Evolutionary conservation across 2,329 filamentous ascomycete species (phyloP), one percentile per base, ranked within the genome.

Genomic region (Ophiocordyceps polyrhachis-furcata): DNA sequence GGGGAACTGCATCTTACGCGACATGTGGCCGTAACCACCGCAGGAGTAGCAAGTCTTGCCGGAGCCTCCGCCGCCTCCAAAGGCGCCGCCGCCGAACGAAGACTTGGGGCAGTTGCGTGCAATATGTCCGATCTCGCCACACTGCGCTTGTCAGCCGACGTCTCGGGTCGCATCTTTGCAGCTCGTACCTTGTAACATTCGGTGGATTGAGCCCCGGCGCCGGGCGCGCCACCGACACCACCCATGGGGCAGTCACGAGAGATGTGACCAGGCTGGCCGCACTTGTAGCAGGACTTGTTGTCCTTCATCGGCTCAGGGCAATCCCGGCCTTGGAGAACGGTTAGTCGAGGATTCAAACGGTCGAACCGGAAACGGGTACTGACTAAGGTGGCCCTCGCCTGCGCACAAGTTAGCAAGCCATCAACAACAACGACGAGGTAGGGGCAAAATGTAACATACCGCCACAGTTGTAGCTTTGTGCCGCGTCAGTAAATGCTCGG

Each of bases 41-140:
- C 91, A 96, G 41, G 87, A 93, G 75, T 95, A 98, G 81, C 91
- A 96, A 56, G 87, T 95, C 73, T 89, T 86, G 58, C 77, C 72
- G 49, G 71, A 70, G 47, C 67, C 64, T 49, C 66, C 65, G 41
- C 67, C 66, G 53, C 68, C 58, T 20, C 49, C 49, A 43, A 45
- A 49, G 19, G 43, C 47, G 49, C 68, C 65, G 56, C 68, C 70
- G 56, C 73, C 65, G 51, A 58, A 64, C 48, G 72, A 72, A 48
- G 73, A 73, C 67, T 84, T 76, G 58, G 75, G 71, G 77, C 84
- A 91, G 74, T 87, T 87, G 56, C 83, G 86, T 55, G 91, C 89
- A 64, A 96, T 95, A 74, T 96, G 91, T 49, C 91, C 91, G 53
- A 87, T 74, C 71, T 94, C 84, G 51, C 88, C 88, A 68, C 91